Evolutionary conservation across 805 yeast genomes (phyloP).

Genomic region (Starmerella bombi): DNA sequence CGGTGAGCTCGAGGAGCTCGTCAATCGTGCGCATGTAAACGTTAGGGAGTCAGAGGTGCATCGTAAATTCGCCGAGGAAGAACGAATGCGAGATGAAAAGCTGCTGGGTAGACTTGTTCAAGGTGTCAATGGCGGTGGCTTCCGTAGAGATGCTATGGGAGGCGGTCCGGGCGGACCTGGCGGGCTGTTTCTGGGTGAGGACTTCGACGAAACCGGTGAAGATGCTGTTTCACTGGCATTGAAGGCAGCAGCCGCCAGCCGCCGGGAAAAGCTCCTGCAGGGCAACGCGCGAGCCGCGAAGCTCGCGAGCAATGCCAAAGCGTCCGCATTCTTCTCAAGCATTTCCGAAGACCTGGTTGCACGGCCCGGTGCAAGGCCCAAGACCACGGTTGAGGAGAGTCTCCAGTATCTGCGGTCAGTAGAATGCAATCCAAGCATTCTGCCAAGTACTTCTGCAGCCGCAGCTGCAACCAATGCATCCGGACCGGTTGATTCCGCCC

Average conservation of each 20-base stretch:
- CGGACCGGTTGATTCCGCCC: not conserved
- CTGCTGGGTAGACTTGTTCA: constrained; percentile 14
- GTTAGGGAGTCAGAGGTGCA: constrained; percentile 7
- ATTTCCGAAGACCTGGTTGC: constrained; percentile 16
- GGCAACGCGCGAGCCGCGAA: constrained; percentile 11
- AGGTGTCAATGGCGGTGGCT: constrained; percentile 19
- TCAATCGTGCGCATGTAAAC: constrained; percentile 10
- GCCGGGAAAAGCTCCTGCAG: constrained; percentile 11
- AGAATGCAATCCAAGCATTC: not conserved
- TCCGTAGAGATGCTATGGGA: constrained; percentile 10
- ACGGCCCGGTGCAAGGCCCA: constrained; percentile 7
- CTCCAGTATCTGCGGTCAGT: constrained; percentile 11
- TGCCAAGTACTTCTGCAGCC: not conserved
- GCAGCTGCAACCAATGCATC: not conserved
- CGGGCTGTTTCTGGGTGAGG: constrained; percentile 8
- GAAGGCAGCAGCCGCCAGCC: constrained; percentile 3
- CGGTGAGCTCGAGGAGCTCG: constrained; percentile 15
- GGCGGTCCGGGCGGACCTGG: constrained; percentile 6
- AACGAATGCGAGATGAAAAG: constrained; percentile 16
- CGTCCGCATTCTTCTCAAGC: constrained; percentile 18
- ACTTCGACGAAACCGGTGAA: constrained; percentile 3
- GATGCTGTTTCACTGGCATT: constrained; percentile 2
- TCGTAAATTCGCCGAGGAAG: constrained; percentile 14
- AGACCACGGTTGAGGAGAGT: constrained; percentile 15
- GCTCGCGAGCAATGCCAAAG: constrained; percentile 13